phyloP scores from a whole-genome alignment of 306 rosid species.

The Dalbergia cultrata region DNA sequence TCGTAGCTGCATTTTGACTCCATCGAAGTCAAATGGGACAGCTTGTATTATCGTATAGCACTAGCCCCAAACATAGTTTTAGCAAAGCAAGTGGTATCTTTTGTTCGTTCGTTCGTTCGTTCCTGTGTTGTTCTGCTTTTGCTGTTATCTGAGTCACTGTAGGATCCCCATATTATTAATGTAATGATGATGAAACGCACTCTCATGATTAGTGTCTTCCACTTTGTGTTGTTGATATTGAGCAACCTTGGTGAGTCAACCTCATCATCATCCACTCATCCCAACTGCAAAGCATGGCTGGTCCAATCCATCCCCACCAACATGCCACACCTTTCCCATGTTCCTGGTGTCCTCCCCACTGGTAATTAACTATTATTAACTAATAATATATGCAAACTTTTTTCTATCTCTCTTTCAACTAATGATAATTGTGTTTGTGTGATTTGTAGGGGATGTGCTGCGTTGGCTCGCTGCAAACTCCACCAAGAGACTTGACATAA shows the following conservation, averaged over 20 bases:
- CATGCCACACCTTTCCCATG: constrained; percentile 71
- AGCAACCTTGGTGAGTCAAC: constrained; percentile 43
- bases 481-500: constrained; percentile 70
- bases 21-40: neutral
- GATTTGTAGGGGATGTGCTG: constrained; percentile 76
- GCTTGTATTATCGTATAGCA: neutral
- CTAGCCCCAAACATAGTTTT: neutral
- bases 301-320: constrained; percentile 94
- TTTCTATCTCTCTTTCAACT: neutral
- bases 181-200: constrained; percentile 16
- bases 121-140: neutral
- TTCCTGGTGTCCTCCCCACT: constrained; percentile 81
- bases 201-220: constrained; percentile 37
- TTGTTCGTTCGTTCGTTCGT: neutral
- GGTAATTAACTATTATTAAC: constrained; percentile 38
- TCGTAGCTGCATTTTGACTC: constrained; percentile 10
- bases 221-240: constrained; percentile 17
- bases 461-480: constrained; percentile 87
- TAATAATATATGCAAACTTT: too few relatives aligned
- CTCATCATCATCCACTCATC: constrained; percentile 34
- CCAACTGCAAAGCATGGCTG: constrained; percentile 82
- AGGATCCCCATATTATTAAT: neutral
- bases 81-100: neutral
- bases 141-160: neutral
- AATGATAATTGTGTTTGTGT: constrained; percentile 1